phyloP scores from a whole-genome alignment of 2,329 filamentous ascomycete genomes.

The Dactylellina parvicollis region DNA sequence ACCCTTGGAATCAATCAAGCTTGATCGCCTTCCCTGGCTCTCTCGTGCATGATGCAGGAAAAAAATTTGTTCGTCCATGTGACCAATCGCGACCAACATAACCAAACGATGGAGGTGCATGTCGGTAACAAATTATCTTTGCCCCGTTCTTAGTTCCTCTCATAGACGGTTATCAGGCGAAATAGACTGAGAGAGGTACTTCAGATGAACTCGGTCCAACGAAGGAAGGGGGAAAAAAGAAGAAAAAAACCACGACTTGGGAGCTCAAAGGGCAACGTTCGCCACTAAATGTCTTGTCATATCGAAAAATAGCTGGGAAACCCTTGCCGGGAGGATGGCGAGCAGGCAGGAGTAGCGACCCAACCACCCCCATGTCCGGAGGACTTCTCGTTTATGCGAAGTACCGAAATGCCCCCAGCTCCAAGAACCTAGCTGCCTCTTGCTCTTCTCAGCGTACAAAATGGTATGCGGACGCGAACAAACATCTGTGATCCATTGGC shows the following conservation, averaged over 20 bases:
- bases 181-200: slow-evolving; percentile 33
- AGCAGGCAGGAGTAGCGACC: neutral
- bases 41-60: slow-evolving; percentile 46
- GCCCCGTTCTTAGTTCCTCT: slow-evolving; percentile 10
- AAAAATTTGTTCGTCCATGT: slow-evolving; percentile 51
- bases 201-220: slow-evolving; percentile 4
- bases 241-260: slow-evolving; percentile 1
- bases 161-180: slow-evolving; percentile 10
- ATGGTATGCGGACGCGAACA: slow-evolving; percentile 50
- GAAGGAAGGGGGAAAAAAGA: neutral
- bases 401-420: slow-evolving; percentile 24
- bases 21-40: slow-evolving; percentile 43
- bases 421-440: slow-evolving; percentile 2
- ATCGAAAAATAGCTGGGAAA: slow-evolving; percentile 39
- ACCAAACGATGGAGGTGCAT: slow-evolving; percentile 25
- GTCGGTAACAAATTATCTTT: slow-evolving; percentile 13
- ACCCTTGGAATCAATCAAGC: slow-evolving; percentile 39
- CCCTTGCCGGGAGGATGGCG: slow-evolving; percentile 10
- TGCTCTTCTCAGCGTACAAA: slow-evolving; percentile 14
- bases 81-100: slow-evolving; percentile 52
- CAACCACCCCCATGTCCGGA: slow-evolving; percentile 20
- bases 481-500: slow-evolving; percentile 38
- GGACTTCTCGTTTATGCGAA: slow-evolving; percentile 51
- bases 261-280: slow-evolving; percentile 45
- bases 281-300: slow-evolving; percentile 52